phyloP scores from a whole-genome alignment of 345 rosid species.

The Euphorbia tirucalli region DNA sequence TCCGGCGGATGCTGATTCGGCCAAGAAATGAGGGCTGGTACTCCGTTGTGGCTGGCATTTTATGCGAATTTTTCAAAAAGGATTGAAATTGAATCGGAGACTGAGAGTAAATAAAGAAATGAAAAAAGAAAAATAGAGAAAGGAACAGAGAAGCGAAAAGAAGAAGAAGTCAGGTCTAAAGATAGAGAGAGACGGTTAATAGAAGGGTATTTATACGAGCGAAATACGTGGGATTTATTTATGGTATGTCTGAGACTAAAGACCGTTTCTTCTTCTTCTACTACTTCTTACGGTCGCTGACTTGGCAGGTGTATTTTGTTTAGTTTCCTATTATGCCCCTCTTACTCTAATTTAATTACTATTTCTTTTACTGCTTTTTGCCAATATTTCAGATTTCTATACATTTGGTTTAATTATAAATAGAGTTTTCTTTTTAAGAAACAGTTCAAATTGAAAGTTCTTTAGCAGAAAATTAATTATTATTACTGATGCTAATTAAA shows the following conservation, averaged over 20 bases:
- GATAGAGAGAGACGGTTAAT: background rate
- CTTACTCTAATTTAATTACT: background rate
- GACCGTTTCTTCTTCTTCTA: slow-evolving; percentile 19
- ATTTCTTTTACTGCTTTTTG: no score
- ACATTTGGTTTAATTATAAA: no score
- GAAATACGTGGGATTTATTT: slow-evolving; percentile 8
- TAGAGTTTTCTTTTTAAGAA: no score
- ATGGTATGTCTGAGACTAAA: slow-evolving; percentile 10
- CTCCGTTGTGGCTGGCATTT: slow-evolving; percentile 68
- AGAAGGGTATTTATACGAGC: slow-evolving; percentile 17
- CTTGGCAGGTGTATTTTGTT: background rate
- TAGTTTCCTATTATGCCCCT: background rate
- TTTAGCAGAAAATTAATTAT: no score
- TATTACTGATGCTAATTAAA: no score
- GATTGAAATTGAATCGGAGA: background rate
- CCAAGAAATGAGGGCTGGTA: slow-evolving; percentile 72
- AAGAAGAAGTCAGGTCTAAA: background rate
- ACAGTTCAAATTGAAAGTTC: no score
- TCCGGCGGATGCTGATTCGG: slow-evolving; percentile 84
- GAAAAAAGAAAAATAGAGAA: background rate
- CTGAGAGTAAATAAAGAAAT: background rate
- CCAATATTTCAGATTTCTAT: no score
- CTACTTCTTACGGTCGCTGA: slow-evolving; percentile 6
- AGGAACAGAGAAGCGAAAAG: background rate
- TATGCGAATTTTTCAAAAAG: background rate